Conservation (phyloP, 345 rosid genomes). For the Sisymbrium altissimum region DNA sequence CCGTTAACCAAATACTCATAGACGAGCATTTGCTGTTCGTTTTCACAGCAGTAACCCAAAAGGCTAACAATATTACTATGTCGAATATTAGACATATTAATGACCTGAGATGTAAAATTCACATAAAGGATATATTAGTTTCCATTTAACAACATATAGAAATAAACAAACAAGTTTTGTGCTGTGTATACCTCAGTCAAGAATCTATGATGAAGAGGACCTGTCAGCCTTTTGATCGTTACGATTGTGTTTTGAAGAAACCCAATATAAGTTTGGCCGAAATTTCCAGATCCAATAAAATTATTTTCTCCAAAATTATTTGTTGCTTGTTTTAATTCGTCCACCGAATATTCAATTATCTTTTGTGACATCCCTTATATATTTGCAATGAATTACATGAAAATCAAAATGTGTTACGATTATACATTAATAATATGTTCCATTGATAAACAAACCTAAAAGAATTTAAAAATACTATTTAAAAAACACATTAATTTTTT, state of each 20-base stretch:
- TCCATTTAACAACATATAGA: too few species aligned
- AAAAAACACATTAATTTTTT: too few species aligned
- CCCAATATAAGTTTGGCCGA: conserved; percentile 55
- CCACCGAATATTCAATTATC: conserved; percentile 43
- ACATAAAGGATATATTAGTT: too few species aligned
- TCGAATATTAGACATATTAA: too few species aligned
- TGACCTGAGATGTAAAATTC: too few species aligned
- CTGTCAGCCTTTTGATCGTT: too few species aligned
- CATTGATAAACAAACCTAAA: neutral
- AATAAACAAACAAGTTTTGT: neutral
- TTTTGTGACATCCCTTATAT: conserved; percentile 25
- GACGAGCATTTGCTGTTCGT: too few species aligned
- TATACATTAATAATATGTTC: neutral
- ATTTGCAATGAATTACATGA: neutral
- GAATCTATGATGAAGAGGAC: neutral
- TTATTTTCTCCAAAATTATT: conserved; percentile 45
- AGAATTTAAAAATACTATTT: neutral
- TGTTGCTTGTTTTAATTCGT: conserved; percentile 60
- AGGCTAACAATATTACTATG: too few species aligned
- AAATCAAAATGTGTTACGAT: neutral
- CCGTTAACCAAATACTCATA: too few species aligned
- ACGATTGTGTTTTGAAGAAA: conserved; percentile 37
- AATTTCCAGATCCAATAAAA: conserved; percentile 58
- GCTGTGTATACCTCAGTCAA: too few species aligned
- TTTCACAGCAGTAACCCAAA: too few species aligned